These are phyloP conservation scores for Micractinium conductrix DNA, from an alignment of 139 green algal species.

Conservation along the genomic window DNA sequence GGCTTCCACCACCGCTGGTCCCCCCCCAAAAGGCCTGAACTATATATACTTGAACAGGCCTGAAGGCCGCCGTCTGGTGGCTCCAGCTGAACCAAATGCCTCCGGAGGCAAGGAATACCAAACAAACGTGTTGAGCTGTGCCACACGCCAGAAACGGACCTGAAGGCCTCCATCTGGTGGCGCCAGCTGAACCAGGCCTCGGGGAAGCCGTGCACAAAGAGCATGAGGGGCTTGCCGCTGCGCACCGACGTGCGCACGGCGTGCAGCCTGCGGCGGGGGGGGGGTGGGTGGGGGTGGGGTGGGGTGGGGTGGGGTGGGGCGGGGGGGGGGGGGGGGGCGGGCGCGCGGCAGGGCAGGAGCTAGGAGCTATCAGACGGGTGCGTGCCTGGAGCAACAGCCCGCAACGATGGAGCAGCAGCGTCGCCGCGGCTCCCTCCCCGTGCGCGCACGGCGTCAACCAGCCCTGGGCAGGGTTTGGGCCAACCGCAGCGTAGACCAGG, in stretches of 20 bases:
- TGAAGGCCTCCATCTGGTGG: conserved; percentile 42
- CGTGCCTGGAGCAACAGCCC: background rate
- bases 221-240: conserved; percentile 59
- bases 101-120: no score
- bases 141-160: conserved; percentile 45
- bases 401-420: no score
- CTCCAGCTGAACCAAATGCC: conserved; percentile 57
- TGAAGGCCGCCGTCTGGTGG: conserved; percentile 38
- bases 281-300: background rate
- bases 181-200: conserved; percentile 59
- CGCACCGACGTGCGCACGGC: conserved; percentile 16
- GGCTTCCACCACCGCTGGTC: background rate
- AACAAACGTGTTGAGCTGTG: background rate
- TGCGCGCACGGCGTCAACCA: no score
- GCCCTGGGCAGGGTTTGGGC: no score
- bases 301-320: background rate
- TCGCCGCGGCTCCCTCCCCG: no score
- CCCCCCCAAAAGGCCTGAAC: no score
- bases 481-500: no score
- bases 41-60: no score
- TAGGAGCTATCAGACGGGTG: no score
- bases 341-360: background rate
- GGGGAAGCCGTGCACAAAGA: conserved; percentile 78
- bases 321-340: background rate
- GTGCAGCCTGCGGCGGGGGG: conserved; percentile 10